Evolutionary conservation across 2,329 filamentous ascomycete genomes (phyloP).

Genomic region (Neonectria sp.): DNA sequence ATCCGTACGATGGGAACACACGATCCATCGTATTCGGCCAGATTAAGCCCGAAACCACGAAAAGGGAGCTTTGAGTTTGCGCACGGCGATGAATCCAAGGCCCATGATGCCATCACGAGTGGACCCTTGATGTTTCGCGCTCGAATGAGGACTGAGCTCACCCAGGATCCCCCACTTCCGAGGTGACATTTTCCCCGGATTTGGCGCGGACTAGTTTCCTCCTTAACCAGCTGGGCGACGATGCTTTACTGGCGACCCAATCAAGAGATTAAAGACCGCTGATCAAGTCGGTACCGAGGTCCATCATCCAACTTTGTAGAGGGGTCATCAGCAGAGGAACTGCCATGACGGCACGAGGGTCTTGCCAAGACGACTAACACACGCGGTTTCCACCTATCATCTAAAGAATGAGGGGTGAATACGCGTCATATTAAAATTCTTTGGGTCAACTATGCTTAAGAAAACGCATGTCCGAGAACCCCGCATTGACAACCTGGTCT

Average conservation of each 20-base stretch:
- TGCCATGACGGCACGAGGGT: neutral
- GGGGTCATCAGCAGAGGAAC: slow-evolving; percentile 10
- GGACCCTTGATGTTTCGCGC: slow-evolving; percentile 21
- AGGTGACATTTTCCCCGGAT: slow-evolving; percentile 29
- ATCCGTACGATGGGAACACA: too few relatives aligned
- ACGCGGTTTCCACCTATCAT: neutral
- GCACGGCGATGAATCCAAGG: neutral
- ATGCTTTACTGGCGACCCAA: slow-evolving; percentile 22
- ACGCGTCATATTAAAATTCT: too few relatives aligned
- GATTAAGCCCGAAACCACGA: slow-evolving; percentile 13
- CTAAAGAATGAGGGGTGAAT: too few relatives aligned
- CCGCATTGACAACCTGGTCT: too few relatives aligned
- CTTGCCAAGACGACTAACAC: neutral
- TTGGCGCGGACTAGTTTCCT: slow-evolving; percentile 22
- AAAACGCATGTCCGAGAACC: too few relatives aligned
- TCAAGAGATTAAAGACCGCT: slow-evolving; percentile 6
- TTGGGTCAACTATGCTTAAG: too few relatives aligned
- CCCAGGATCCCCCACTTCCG: slow-evolving; percentile 14
- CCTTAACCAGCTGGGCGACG: slow-evolving; percentile 9
- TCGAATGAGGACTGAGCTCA: slow-evolving; percentile 20
- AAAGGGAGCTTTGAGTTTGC: neutral
- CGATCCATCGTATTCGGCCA: neutral
- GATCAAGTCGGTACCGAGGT: slow-evolving; percentile 13
- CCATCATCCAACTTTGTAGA: neutral
- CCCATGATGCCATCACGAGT: slow-evolving; percentile 17